A percentile compares a stretch with the other conserved stretches of the same genome.
These are phyloP conservation scores for Phytophthora constricta DNA, from an alignment of 352 stramenopile species.

Conservation along the genomic window DNA sequence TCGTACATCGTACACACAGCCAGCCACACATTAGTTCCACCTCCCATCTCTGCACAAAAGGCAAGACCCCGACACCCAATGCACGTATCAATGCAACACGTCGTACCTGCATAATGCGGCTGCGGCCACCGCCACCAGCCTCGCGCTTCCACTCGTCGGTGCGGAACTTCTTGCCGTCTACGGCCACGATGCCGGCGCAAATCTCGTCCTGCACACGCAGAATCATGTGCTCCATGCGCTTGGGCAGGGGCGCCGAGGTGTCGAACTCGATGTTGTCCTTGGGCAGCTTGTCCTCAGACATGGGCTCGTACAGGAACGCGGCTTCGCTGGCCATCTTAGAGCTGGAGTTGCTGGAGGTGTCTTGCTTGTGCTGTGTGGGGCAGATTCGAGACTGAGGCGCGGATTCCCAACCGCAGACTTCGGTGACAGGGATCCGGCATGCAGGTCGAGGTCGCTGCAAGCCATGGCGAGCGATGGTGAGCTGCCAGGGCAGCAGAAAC, in stretches of 20 bases:
- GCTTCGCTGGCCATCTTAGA: slow-evolving; percentile 21
- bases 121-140: slow-evolving; percentile 93
- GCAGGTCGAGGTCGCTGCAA: slow-evolving; percentile 1
- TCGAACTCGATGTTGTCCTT: slow-evolving; percentile 76
- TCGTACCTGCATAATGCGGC: slow-evolving; percentile 85
- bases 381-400: slow-evolving; percentile 29
- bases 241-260: slow-evolving; percentile 63
- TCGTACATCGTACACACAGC: slow-evolving; percentile 64
- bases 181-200: slow-evolving; percentile 79
- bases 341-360: background rate
- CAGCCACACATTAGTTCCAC: background rate
- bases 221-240: slow-evolving; percentile 83
- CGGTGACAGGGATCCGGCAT: background rate
- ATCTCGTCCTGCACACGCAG: slow-evolving; percentile 84
- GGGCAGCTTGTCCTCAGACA: slow-evolving; percentile 64
- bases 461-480: slow-evolving; percentile 20
- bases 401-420: slow-evolving; percentile 1
- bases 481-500: slow-evolving; percentile 24
- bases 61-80: too few species aligned
- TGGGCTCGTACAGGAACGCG: slow-evolving; percentile 60
- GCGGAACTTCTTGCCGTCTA: slow-evolving; percentile 95
- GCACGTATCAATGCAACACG: background rate
- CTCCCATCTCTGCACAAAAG: too few species aligned
- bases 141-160: slow-evolving; percentile 94
- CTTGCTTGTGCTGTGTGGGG: slow-evolving; percentile 14